These are phyloP conservation scores for Acarospora socialis DNA, from an alignment of 2,329 filamentous ascomycete genomes.

Conservation along the genomic window DNA sequence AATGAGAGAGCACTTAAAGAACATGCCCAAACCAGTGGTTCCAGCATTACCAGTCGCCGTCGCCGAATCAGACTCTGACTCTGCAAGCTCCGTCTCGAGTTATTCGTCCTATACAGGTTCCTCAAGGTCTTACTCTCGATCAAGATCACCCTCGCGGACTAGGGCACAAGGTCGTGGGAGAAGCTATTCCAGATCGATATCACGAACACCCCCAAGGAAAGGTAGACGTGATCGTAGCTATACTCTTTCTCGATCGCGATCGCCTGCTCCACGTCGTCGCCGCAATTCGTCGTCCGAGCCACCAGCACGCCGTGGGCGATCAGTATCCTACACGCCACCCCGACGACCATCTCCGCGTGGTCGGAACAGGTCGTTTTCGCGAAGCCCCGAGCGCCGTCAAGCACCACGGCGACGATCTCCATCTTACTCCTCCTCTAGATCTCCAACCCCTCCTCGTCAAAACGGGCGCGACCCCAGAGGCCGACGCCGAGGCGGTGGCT, in stretches of 20 bases:
- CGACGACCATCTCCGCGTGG: constrained; percentile 11
- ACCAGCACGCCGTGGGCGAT: constrained; percentile 21
- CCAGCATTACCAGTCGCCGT: constrained; percentile 48
- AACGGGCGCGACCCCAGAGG: too few species aligned
- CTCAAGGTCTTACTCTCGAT: constrained; percentile 29
- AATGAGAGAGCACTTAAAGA: constrained; percentile 83
- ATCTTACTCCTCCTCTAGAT: neutral
- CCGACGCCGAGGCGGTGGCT: too few species aligned
- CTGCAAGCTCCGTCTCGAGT: constrained; percentile 47
- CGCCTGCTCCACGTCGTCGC: constrained; percentile 20
- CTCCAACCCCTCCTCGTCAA: neutral
- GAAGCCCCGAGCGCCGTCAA: constrained; percentile 13
- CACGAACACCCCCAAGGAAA: constrained; percentile 7
- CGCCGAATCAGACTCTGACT: constrained; percentile 52
- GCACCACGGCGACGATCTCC: neutral
- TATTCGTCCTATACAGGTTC: constrained; percentile 34
- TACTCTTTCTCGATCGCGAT: constrained; percentile 13
- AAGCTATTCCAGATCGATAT: constrained; percentile 16
- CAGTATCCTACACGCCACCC: constrained; percentile 20
- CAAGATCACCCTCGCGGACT: constrained; percentile 28
- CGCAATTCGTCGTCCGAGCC: constrained; percentile 20
- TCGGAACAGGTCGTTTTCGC: constrained; percentile 19
- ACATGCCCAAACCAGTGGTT: constrained; percentile 69
- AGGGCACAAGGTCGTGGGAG: constrained; percentile 16
- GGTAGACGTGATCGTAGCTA: constrained; percentile 2